Evolutionary conservation across 2,329 filamentous ascomycete species (phyloP).

Genomic region (Pseudogymnoascus sp.): DNA sequence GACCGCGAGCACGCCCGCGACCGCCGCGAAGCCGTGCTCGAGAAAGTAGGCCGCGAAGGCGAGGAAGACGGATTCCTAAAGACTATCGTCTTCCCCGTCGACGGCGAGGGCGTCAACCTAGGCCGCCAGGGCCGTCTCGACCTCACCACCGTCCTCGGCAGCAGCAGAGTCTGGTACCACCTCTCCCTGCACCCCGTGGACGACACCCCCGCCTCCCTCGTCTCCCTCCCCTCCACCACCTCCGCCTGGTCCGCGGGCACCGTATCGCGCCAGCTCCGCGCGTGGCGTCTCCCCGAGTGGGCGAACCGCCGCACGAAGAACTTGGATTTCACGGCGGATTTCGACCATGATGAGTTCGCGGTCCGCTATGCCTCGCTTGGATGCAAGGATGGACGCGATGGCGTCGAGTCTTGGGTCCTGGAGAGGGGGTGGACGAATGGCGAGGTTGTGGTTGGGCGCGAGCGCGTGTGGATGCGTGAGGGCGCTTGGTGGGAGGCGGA

Average conservation of each 20-base stretch:
- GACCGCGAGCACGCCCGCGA: conserved; percentile 76
- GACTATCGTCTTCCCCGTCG: conserved; percentile 71
- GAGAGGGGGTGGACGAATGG: conserved; percentile 98
- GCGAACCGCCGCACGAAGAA: conserved; percentile 85
- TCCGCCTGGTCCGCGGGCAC: conserved; percentile 89
- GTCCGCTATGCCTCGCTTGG: conserved; percentile 76
- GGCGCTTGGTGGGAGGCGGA: conserved; percentile 96
- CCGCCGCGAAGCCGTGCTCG: conserved; percentile 73
- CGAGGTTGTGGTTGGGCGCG: conserved; percentile 82
- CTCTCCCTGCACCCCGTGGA: conserved; percentile 88
- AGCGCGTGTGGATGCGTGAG: conserved; percentile 94
- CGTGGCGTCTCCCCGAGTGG: conserved; percentile 95
- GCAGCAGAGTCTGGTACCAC: conserved; percentile 93
- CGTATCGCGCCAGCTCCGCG: conserved; percentile 84
- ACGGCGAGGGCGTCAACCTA: conserved; percentile 71
- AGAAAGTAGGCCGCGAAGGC: conserved; percentile 77
- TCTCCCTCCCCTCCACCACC: conserved; percentile 64
- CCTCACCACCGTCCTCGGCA: conserved; percentile 64
- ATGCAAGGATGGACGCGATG: conserved; percentile 83
- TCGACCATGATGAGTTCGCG: conserved; percentile 87
- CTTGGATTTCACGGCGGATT: conserved; percentile 94
- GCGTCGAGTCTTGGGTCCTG: conserved; percentile 88
- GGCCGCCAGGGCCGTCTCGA: conserved; percentile 76
- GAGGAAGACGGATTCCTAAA: conserved; percentile 79
- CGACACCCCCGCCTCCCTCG: conserved; percentile 68